A percentile compares a stretch with the other conserved stretches of the same genome.
These are phyloP conservation scores for Fagus crenata DNA, from an alignment of 306 rosid genomes.

Conservation along the genomic window DNA sequence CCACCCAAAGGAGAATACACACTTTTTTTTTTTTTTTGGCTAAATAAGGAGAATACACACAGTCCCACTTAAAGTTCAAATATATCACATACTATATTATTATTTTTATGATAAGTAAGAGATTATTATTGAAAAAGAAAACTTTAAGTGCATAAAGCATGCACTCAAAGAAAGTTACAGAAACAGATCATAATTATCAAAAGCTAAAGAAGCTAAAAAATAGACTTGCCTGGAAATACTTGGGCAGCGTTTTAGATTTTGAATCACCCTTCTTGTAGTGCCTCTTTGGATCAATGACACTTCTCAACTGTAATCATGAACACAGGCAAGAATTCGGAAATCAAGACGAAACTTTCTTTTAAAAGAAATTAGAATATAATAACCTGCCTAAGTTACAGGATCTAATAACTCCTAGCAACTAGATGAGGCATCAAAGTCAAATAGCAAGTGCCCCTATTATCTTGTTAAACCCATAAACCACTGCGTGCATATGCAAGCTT, in stretches of 20 bases:
- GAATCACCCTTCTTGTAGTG: conserved; percentile 82
- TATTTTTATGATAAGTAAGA: too few species aligned
- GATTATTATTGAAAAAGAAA: too few species aligned
- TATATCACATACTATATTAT: background rate
- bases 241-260: conserved; percentile 52
- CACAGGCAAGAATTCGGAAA: conserved; percentile 7
- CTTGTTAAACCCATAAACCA: background rate
- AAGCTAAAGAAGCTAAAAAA: background rate
- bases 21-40: too few species aligned
- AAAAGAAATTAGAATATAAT: background rate
- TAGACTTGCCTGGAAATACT: conserved; percentile 79
- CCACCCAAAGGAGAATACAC: background rate
- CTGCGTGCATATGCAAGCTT: background rate
- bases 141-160: too few species aligned
- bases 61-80: background rate
- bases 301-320: conserved; percentile 58
- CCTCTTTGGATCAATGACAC: conserved; percentile 78
- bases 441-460: background rate
- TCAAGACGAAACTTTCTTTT: conserved; percentile 12
- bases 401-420: background rate
- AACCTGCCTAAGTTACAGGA: background rate
- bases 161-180: too few species aligned
- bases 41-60: background rate
- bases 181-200: too few species aligned
- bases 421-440: background rate